Evolutionary conservation across 225 moss, liverwort and hornwort species (phyloP).

Genomic region (Lunularia cruciata): DNA sequence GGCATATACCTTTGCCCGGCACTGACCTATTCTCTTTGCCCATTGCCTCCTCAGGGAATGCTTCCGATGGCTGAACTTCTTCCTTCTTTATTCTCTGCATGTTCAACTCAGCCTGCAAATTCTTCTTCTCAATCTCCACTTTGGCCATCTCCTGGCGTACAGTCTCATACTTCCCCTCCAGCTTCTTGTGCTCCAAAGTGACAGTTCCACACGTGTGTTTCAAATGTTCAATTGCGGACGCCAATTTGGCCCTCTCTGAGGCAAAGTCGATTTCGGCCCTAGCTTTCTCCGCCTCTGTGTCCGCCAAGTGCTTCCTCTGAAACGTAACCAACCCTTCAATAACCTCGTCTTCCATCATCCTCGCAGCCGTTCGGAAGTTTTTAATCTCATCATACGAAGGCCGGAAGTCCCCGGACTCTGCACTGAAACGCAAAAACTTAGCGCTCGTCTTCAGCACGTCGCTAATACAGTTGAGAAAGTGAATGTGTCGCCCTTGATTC

Average conservation of each 20-base stretch:
- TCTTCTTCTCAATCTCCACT: not conserved
- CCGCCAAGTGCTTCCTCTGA: not conserved
- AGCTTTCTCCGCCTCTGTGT: not conserved
- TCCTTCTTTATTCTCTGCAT: not conserved
- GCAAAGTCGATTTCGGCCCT: not conserved
- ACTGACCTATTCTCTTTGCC: not conserved
- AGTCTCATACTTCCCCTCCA: not conserved
- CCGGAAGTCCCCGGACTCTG: slow-evolving; percentile 5
- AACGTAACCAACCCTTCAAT: slow-evolving; percentile 2
- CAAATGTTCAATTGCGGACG: not conserved
- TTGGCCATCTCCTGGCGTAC: not conserved
- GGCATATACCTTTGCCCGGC: not conserved
- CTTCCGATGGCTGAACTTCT: not conserved
- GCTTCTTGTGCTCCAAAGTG: not conserved
- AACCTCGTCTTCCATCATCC: slow-evolving; percentile 2
- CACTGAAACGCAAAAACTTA: not conserved
- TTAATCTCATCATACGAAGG: slow-evolving; percentile 16
- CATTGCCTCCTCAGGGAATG: not conserved
- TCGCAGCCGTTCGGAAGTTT: not conserved
- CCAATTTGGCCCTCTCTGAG: not conserved
- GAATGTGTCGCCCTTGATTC: slow-evolving; percentile 2
- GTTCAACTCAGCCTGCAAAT: not conserved
- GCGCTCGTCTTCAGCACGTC: slow-evolving; percentile 4
- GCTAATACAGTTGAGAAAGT: not conserved
- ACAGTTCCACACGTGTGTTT: not conserved